These are phyloP conservation scores for Cicer cuneatum DNA, from an alignment of 306 rosid genomes.

Conservation along the genomic window DNA sequence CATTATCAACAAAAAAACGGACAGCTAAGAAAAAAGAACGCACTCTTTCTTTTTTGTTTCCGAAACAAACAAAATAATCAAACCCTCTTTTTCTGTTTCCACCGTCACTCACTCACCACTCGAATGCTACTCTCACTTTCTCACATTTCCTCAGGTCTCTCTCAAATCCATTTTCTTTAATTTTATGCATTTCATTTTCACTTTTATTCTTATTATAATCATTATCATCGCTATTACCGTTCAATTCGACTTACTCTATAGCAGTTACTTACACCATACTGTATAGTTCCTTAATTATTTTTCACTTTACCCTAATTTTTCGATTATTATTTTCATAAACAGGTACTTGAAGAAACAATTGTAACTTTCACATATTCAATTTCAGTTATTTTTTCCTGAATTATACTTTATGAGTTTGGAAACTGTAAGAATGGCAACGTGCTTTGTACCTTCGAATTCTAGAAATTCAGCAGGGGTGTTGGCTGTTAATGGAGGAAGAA, in stretches of 20 bases:
- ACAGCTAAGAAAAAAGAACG: constrained; percentile 5
- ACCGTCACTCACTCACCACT: constrained; percentile 37
- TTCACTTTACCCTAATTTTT: constrained; percentile 36
- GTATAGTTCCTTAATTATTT: background rate
- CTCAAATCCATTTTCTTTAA: background rate
- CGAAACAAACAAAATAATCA: background rate
- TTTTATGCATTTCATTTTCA: background rate
- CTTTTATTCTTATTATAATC: background rate
- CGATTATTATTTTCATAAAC: constrained; percentile 24
- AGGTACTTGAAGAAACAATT: constrained; percentile 60
- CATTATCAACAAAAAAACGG: constrained; percentile 31
- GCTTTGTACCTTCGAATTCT: constrained; percentile 62
- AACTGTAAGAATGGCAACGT: constrained; percentile 63
- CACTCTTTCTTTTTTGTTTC: background rate
- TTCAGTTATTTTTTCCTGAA: background rate
- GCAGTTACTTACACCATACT: background rate
- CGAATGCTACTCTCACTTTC: constrained; percentile 39
- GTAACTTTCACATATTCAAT: constrained; percentile 22
- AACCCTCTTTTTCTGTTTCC: constrained; percentile 23
- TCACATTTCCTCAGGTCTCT: constrained; percentile 40
- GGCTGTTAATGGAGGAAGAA: constrained; percentile 64
- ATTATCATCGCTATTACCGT: background rate
- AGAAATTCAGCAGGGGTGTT: constrained; percentile 65
- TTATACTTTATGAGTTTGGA: constrained; percentile 39
- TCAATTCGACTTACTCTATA: background rate